Base-by-base conservation (phyloP, 2,329 filamentous ascomycete species). In the Hymenoscyphus occultus region DNA sequence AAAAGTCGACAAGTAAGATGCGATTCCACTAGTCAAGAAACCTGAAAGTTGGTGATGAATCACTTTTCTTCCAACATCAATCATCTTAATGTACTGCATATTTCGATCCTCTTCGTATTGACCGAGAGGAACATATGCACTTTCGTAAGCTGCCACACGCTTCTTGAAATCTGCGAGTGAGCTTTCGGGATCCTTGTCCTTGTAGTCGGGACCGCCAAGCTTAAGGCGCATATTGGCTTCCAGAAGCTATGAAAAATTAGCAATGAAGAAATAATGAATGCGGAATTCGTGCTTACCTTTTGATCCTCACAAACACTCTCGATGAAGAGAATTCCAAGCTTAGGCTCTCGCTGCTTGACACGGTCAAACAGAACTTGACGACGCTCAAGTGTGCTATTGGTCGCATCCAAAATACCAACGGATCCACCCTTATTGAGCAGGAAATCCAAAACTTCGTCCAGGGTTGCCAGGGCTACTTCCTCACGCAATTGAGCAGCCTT, bases 181-280 rank as follows among this genome's bases (percentile, higher is more conserved):
- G 74, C 90, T 87, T 63, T 86, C 80, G 0, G 95, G 94, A 72
- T 99, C 94, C 78, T 97, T 96, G 75, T 92, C 92, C 73, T 90
- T 92, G 80, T 99, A 99, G 77, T 99, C 95, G 0, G 95, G 95
- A 0, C 95, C 95, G 3, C 92, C 96, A 6, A 98, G 86, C 81
- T 98, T 98, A 68, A 98, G 81, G 35, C 94, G 92, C 93, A 98
- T 98, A 75, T 98, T 98, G 19, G 93, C 92, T 77, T 98, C 93
- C 45, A 98, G 83, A 32, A 98, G 81, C 77, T 87, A 67, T 7
- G 35, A 22, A 28, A 10, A 39, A 28, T 70, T 66, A 71, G 67
- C 56, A 9, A 48, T 56, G 12, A 35, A 14, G 40, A 61, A 61
- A 16, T 9, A 2, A 57, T 22, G 14, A 32, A 22, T 31, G 3